Base-by-base conservation (phyloP, 1,284 basidiomycete genomes). In the Marasmius fiardii region DNA sequence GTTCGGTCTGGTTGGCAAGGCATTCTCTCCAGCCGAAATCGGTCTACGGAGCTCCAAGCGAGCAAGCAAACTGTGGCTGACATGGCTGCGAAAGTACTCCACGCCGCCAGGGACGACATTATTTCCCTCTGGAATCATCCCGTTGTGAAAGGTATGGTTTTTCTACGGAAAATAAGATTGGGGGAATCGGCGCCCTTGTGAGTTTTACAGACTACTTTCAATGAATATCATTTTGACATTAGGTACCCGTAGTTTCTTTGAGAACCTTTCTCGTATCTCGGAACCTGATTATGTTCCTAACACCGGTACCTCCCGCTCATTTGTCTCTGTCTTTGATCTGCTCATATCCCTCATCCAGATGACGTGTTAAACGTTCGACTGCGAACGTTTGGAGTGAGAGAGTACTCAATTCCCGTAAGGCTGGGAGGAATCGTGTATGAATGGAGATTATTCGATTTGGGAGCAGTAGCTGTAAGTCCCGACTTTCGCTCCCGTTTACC, bases 391-490 rank as follows among this genome's bases (percentile, higher is more conserved):
- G 89, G 89, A 5, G 83, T 92, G 24, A 82, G 84, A 60, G 89
- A 92, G 60, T 86, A 90, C 64, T 75, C 79, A 0, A 89, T 90
- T 64, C 80, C 85, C 56, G 81, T 90, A 60, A 75, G 77, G 59
- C 76, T 85, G 58, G 82, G 78, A 41, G 83, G 83, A 2, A 75
- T 74, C 51, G 75, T 75, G 51, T 87, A 87, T 67, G 80, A 83
- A 57, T 90, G 88, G 88, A 77, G 84, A 56, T 72, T 92, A 55
- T 91, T 87, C 68, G 89, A 92, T 65, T 89, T 92, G 39, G 89
- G 89, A 43, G 90, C 90, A 50, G 86, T n/a, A n/a, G n/a, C 88
- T 52, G 87, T 90, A 64, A 67, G 86, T 72, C 55, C 51, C 56
- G 45, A 41, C 53, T 58, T 49, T 52, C 43, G 14, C 3, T 18